These are phyloP conservation scores for Aspergillus sclerotiicarbonarius DNA, from an alignment of 495 filamentous ascomycete genomes.

Conservation along the genomic window DNA sequence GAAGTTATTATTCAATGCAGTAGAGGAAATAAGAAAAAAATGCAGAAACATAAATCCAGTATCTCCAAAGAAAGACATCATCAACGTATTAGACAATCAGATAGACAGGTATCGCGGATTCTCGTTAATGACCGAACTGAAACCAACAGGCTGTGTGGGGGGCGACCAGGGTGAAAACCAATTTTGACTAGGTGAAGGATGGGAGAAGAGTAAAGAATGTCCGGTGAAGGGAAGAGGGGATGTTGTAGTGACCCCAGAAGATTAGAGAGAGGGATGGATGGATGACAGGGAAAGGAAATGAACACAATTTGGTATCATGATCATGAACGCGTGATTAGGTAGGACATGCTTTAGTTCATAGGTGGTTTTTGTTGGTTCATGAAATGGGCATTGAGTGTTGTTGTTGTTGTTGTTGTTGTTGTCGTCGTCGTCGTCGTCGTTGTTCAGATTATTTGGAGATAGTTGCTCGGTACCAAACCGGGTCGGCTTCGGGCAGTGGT, in stretches of 20 bases:
- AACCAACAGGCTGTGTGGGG: no score
- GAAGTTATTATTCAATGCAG: no score
- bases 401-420: background rate
- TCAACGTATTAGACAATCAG: no score
- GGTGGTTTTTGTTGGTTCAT: slow-evolving; percentile 25
- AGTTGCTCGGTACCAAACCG: slow-evolving; percentile 96
- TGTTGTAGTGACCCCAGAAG: slow-evolving; percentile 5
- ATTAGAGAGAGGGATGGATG: slow-evolving; percentile 4
- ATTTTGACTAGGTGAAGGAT: slow-evolving; percentile 1
- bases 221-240: slow-evolving; percentile 13
- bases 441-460: slow-evolving; percentile 65
- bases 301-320: slow-evolving; percentile 27
- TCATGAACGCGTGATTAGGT: slow-evolving; percentile 21
- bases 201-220: slow-evolving; percentile 10
- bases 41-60: no score
- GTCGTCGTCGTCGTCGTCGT: background rate
- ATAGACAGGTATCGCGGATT: no score
- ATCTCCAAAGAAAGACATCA: no score
- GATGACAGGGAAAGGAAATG: slow-evolving; percentile 20
- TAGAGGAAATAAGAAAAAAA: no score
- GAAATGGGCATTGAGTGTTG: slow-evolving; percentile 12
- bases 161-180: background rate
- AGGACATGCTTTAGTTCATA: slow-evolving; percentile 7
- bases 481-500: slow-evolving; percentile 69
- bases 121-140: no score